A percentile compares a stretch with the other conserved stretches of the same genome.
phyloP scores from a whole-genome alignment of 2,329 filamentous ascomycete genomes.

The Beauveria brongniartii region DNA sequence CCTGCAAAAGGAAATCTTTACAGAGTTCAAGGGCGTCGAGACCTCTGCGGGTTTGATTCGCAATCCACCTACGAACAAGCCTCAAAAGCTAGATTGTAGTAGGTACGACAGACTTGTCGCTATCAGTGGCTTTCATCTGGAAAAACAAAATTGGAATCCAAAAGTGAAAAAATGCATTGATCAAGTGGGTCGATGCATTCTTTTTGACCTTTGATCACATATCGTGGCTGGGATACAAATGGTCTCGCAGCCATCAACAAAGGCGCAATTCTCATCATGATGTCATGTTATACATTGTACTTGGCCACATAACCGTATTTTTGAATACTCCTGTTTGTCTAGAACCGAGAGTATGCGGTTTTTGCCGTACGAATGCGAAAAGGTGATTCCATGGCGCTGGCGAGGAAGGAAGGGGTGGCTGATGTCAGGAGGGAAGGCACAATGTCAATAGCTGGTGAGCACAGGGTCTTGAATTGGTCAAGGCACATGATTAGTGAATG shows the following conservation, averaged over 20 bases:
- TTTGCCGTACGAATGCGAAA: slow-evolving; percentile 54
- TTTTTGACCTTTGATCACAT: slow-evolving; percentile 51
- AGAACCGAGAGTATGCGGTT: slow-evolving; percentile 36
- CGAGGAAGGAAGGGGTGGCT: slow-evolving; percentile 47
- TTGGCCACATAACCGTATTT: not conserved
- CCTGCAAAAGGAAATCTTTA: slow-evolving; percentile 36
- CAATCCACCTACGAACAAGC: slow-evolving; percentile 41
- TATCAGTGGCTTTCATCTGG: slow-evolving; percentile 49
- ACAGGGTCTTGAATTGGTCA: slow-evolving; percentile 17
- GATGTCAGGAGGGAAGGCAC: slow-evolving; percentile 18
- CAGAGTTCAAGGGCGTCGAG: slow-evolving; percentile 35
- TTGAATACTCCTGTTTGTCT: not conserved
- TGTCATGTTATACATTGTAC: slow-evolving; percentile 50
- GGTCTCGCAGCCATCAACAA: slow-evolving; percentile 50
- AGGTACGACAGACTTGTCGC: slow-evolving; percentile 44
- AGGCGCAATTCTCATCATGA: slow-evolving; percentile 49
- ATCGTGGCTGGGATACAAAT: slow-evolving; percentile 52
- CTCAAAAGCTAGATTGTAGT: slow-evolving; percentile 44
- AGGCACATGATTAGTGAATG: slow-evolving; percentile 1
- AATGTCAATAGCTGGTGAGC: slow-evolving; percentile 18
- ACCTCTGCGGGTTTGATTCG: slow-evolving; percentile 33
- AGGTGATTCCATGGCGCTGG: slow-evolving; percentile 51
- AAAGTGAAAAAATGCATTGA: slow-evolving; percentile 13
- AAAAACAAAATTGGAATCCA: slow-evolving; percentile 20
- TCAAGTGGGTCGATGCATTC: slow-evolving; percentile 48